phyloP scores from a whole-genome alignment of 1,284 basidiomycete genomes.

The Waitea zeae region DNA sequence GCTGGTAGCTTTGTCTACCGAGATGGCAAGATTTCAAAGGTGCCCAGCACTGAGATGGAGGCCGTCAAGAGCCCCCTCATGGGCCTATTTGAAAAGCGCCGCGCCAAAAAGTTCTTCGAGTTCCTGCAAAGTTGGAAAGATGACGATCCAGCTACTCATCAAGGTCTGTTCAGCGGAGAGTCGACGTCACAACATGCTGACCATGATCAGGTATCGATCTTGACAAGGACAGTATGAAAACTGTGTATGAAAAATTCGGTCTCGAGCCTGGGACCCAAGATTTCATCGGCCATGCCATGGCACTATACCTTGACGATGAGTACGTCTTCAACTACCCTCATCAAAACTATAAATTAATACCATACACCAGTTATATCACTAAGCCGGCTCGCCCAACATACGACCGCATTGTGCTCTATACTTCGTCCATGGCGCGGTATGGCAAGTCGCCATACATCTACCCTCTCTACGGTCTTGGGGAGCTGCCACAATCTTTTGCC shows the following conservation, averaged over 20 bases:
- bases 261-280: slow-evolving; percentile 96
- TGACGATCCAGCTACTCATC: slow-evolving; percentile 87
- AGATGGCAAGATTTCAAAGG: slow-evolving; percentile 94
- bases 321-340: slow-evolving; percentile 29
- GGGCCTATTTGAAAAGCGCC: slow-evolving; percentile 96
- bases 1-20: slow-evolving; percentile 96
- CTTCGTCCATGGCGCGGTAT: slow-evolving; percentile 96
- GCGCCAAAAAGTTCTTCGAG: slow-evolving; percentile 98
- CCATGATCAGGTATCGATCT: slow-evolving; percentile 57
- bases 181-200: slow-evolving; percentile 2
- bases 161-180: slow-evolving; percentile 38
- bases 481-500: slow-evolving; percentile 97
- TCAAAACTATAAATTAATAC: background rate
- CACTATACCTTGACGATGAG: slow-evolving; percentile 95
- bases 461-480: slow-evolving; percentile 96
- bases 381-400: slow-evolving; percentile 85
- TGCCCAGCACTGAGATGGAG: slow-evolving; percentile 96
- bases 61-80: slow-evolving; percentile 89
- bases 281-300: slow-evolving; percentile 99
- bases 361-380: slow-evolving; percentile 62
- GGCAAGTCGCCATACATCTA: slow-evolving; percentile 99
- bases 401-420: slow-evolving; percentile 95
- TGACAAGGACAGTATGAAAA: slow-evolving; percentile 80
- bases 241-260: slow-evolving; percentile 93
- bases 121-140: slow-evolving; percentile 95